Conservation (phyloP, 2,329 filamentous ascomycete species). For the Colletotrichum scovillei region DNA sequence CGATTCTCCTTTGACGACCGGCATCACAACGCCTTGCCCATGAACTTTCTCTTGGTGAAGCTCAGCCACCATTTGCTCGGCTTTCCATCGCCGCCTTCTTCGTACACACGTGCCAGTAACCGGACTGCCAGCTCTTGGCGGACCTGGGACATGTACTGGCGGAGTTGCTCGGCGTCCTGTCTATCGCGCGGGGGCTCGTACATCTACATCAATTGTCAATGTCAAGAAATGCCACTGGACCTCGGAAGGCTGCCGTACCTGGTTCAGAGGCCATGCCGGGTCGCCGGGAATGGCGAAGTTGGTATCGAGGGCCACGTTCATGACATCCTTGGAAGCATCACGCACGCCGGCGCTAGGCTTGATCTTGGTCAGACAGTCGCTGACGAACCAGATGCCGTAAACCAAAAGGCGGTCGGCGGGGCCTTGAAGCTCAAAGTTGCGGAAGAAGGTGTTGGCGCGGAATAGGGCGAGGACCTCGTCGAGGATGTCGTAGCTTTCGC, state of each 20-base stretch:
- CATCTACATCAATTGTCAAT: conserved; percentile 61
- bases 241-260: conserved; percentile 61
- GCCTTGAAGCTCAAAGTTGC: conserved; percentile 99
- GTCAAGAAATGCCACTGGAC: conserved; percentile 16
- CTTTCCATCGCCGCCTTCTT: conserved; percentile 77
- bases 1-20: not conserved
- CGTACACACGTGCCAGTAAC: conserved; percentile 88
- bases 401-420: conserved; percentile 93
- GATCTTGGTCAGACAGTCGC: conserved; percentile 90
- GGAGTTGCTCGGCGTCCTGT: conserved; percentile 88
- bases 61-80: conserved; percentile 95
- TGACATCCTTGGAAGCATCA: conserved; percentile 78
- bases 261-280: conserved; percentile 91
- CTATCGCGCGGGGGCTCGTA: conserved; percentile 90
- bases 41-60: conserved; percentile 99
- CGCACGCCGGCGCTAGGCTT: conserved; percentile 75
- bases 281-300: conserved; percentile 97
- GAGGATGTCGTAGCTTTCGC: conserved; percentile 94
- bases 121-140: conserved; percentile 89
- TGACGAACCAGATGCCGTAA: conserved; percentile 96
- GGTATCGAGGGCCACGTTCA: conserved; percentile 89
- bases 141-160: conserved; percentile 92
- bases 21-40: conserved; percentile 87
- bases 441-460: conserved; percentile 98
- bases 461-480: conserved; percentile 95